phyloP scores from a whole-genome alignment of 2,329 filamentous ascomycete species.

The Ascochyta koolunga region DNA sequence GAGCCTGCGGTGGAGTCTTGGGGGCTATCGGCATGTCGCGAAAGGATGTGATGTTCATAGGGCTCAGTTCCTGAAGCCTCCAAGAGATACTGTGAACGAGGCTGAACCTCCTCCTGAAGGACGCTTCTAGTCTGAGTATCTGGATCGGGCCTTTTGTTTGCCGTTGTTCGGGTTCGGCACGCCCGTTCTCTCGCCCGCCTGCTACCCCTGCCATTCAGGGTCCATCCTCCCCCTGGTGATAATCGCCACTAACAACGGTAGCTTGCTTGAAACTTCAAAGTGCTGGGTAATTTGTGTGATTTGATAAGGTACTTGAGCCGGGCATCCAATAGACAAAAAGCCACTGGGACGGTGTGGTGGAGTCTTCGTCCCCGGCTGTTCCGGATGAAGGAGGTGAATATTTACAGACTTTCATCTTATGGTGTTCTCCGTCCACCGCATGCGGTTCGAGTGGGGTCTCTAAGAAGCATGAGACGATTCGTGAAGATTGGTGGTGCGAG shows the following conservation, averaged over 20 bases:
- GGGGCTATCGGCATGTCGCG: background rate
- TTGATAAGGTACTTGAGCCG: background rate
- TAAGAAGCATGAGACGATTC: background rate
- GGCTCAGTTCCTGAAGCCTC: background rate
- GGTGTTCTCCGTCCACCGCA: background rate
- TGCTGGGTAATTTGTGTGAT: background rate
- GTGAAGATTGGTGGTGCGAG: background rate
- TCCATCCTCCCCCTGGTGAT: constrained; percentile 15
- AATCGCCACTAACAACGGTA: constrained; percentile 14
- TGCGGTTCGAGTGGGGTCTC: constrained; percentile 8
- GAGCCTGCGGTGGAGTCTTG: background rate
- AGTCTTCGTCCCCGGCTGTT: background rate
- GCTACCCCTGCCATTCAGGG: constrained; percentile 14
- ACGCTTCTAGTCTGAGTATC: background rate
- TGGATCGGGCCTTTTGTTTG: background rate
- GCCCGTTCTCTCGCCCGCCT: background rate
- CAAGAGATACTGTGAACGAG: background rate
- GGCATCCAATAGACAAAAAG: background rate
- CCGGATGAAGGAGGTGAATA: constrained; percentile 3
- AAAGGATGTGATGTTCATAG: background rate
- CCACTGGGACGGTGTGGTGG: background rate
- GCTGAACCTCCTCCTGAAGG: background rate
- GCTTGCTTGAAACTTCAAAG: constrained; percentile 6
- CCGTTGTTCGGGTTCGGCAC: constrained; percentile 7
- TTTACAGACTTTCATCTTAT: background rate